Evolutionary conservation across 1,284 basidiomycete genomes (phyloP).

Genomic region (Pseudozyma tsukubaensis): DNA sequence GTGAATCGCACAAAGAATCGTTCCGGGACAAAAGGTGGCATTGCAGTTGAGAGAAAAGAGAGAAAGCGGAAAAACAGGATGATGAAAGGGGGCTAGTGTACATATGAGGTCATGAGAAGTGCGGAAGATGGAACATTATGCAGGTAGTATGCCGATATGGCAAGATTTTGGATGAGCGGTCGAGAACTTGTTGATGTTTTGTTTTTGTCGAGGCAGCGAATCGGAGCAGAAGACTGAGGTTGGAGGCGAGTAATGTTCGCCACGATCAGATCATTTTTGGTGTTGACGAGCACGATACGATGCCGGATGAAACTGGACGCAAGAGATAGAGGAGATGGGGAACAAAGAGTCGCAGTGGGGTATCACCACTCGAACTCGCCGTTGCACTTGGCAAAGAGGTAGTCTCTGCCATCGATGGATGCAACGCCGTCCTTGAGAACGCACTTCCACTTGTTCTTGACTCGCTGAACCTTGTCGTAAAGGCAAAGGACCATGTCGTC

Average conservation of each 20-base stretch:
- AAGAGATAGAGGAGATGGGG: too few species aligned
- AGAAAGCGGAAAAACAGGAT: neutral
- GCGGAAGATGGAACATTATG: neutral
- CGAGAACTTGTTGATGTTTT: too few species aligned
- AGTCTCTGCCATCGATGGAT: constrained; percentile 95
- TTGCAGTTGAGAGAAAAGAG: constrained; percentile 9
- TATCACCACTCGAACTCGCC: constrained; percentile 61
- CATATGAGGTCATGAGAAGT: constrained; percentile 22
- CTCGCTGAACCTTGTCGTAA: constrained; percentile 97
- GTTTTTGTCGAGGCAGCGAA: too few species aligned
- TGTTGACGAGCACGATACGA: too few species aligned
- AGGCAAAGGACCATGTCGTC: constrained; percentile 96
- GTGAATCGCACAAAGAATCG: neutral
- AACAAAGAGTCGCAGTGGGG: too few species aligned
- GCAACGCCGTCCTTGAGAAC: constrained; percentile 99
- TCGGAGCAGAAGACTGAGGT: too few species aligned
- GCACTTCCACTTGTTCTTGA: constrained; percentile 99
- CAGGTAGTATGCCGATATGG: neutral
- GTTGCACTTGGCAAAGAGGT: constrained; percentile 94
- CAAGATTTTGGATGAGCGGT: too few species aligned
- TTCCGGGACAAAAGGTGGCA: neutral
- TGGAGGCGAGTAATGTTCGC: too few species aligned
- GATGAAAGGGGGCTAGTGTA: constrained; percentile 29
- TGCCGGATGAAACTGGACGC: too few species aligned
- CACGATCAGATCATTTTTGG: too few species aligned